Percentiles rank a stretch among this genome's conserved stretches.
Evolutionary conservation across 2,329 filamentous ascomycete genomes (phyloP).

Genomic region (Alternaria alternata): DNA sequence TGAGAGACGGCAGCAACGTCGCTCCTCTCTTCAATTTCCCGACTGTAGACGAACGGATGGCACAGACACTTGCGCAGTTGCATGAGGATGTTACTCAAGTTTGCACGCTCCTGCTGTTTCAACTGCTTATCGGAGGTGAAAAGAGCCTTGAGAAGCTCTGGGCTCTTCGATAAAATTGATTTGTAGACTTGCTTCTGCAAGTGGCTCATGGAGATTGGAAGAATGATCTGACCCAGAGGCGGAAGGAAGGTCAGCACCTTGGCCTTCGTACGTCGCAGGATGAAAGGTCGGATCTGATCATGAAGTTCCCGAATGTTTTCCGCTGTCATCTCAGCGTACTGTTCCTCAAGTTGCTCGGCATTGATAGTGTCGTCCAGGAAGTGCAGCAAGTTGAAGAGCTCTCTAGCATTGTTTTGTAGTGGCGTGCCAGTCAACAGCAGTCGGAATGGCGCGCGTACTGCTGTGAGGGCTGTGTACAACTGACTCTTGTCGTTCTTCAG

Average conservation of each 20-base stretch:
- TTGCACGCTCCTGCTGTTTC: slow-evolving; percentile 76
- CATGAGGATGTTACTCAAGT: slow-evolving; percentile 92
- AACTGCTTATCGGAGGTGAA: slow-evolving; percentile 70
- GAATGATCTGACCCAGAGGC: slow-evolving; percentile 91
- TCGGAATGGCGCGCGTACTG: slow-evolving; percentile 81
- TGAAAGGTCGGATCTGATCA: slow-evolving; percentile 77
- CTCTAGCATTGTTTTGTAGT: slow-evolving; percentile 92
- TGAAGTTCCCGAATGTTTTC: slow-evolving; percentile 85
- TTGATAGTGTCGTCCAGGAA: slow-evolving; percentile 80
- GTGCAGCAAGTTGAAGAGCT: slow-evolving; percentile 95
- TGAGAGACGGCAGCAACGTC: slow-evolving; percentile 69
- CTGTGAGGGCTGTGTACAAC: slow-evolving; percentile 77
- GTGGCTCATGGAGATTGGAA: slow-evolving; percentile 93
- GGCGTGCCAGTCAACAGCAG: slow-evolving; percentile 89
- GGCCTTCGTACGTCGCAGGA: slow-evolving; percentile 82
- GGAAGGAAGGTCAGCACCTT: slow-evolving; percentile 92
- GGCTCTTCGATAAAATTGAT: slow-evolving; percentile 90
- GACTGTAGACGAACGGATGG: slow-evolving; percentile 94
- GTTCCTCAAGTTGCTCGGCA: slow-evolving; percentile 75
- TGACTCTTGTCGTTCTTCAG: slow-evolving; percentile 91
- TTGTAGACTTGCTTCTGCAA: slow-evolving; percentile 95
- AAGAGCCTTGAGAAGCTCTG: slow-evolving; percentile 85
- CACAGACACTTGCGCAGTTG: slow-evolving; percentile 94
- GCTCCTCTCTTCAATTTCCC: slow-evolving; percentile 84
- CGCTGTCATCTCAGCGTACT: slow-evolving; percentile 80